These are phyloP conservation scores for Rutstroemia sp. DNA, from an alignment of 2,329 filamentous ascomycete genomes.

Conservation along the genomic window DNA sequence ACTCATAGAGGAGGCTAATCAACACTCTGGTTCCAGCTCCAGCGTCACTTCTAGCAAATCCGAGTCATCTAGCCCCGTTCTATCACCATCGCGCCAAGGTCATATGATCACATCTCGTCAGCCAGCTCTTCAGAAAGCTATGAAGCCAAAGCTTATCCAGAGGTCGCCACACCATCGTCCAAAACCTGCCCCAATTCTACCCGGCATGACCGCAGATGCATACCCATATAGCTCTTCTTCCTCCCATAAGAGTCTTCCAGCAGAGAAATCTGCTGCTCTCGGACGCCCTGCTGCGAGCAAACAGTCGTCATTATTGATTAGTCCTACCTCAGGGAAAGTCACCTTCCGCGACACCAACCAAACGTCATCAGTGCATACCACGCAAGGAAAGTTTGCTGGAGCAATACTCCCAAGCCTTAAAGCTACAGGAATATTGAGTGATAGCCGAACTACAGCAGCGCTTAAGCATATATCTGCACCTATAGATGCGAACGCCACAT, in stretches of 20 bases:
- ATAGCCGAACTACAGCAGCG: no score
- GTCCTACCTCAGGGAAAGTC: no score
- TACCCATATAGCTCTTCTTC: neutral
- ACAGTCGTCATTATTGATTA: neutral
- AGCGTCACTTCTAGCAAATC: neutral
- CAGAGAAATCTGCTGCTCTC: neutral
- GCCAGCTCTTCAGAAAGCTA: neutral
- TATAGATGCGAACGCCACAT: no score
- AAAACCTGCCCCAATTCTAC: slow-evolving; percentile 5
- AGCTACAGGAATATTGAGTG: no score
- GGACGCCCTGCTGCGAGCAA: neutral
- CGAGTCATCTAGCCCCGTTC: neutral
- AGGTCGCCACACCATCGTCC: slow-evolving; percentile 1
- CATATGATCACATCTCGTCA: neutral
- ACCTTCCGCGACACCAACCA: no score
- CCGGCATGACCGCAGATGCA: slow-evolving; percentile 2
- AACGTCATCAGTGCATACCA: no score
- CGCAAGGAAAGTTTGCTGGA: no score
- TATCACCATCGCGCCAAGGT: neutral
- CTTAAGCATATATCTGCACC: no score
- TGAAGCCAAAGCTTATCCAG: neutral
- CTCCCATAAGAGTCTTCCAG: neutral
- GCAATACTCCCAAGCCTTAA: no score
- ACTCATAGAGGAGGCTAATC: slow-evolving; percentile 7
- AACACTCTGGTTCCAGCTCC: slow-evolving; percentile 2